Base-by-base conservation (phyloP, 257 asterid genomes). In the Rehmannia glutinosa region DNA sequence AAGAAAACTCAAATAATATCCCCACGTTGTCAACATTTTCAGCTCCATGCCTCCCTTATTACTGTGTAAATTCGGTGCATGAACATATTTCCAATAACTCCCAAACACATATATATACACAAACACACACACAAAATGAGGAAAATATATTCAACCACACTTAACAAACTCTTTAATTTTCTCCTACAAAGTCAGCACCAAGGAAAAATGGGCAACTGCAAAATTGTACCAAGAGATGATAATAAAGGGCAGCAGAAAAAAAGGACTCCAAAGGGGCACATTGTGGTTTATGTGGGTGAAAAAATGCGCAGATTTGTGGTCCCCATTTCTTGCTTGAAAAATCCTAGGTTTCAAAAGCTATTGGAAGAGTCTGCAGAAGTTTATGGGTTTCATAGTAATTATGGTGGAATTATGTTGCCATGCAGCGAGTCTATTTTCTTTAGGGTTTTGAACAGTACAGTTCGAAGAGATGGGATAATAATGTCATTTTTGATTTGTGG, bases 241-340 rank as follows among this genome's bases (percentile, higher is more conserved):
- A 15, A 43, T 2, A 33, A 51, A 33, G 64, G 64, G 56, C 2
- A 72, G 38, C n/a, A 20, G 11, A 50, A 43, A 57, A 32, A 50
- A 36, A 69, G 54, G 23, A 64, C 92, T 5, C 86, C 87, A 32
- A 89, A 75, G 68, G 88, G 96, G 71, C 85, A 84, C 41, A 84
- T 89, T 8, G 96, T 71, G 54, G 88, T 86, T 19, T 89, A 89
- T 7, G 95, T 84, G 3, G 96, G 95, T 0, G 78, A 59, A 1
- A 82, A 80, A 6, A 8, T 38, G 77, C 69, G 61, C 46, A 78
- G 95, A 76, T 83, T 56, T 61, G 87, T 77, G 21, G 62, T 89
- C 47, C 85, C 93, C 0, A 82, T 80, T 13, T 78, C 86, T 27
- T 79, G 73, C 57, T 68, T 89, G 86, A 82, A 77, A 73, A 80